Base-by-base conservation (phyloP, 2,329 filamentous ascomycete genomes). In the Clonostachys byssicola region DNA sequence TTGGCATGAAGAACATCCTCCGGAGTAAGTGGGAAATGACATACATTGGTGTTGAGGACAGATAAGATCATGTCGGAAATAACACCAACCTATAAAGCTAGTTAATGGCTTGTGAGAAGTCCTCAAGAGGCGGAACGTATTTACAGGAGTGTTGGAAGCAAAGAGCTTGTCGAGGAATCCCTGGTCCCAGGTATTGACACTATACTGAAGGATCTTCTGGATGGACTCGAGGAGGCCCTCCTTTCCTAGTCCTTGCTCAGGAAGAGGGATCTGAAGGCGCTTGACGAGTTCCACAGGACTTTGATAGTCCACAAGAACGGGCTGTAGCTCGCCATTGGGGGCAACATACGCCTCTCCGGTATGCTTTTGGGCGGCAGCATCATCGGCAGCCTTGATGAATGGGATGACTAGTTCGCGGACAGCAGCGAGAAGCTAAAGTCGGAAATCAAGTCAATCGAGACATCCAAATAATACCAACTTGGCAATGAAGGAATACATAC, bases 141-240 rank as follows among this genome's bases (percentile, higher is more conserved):
- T 67, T 60, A 86, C 85, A 40, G 92, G 86, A 60, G 94, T 94
- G 38, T 89, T 95, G 53, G 86, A 86, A n/a, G 88, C 83, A 66
- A 96, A 97, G 16, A 97, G 75, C 71, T 99, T 97, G 69, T 96
- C 92, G 60, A 97, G 70, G 67, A 97, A 99, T 12, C 92, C 92
- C 67, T 96, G 92, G 60, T 95, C 88, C 89, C 92, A 97, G n/a
- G 92, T 96, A 69, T 99, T 99, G 60, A 97, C 92, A 60, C 88
- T 94, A 66, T 95, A 91, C 53, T 81, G 77, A 40, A 97, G 74
- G 17, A 96, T 75, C 50, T 83, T 79, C 54, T 83, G 72, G 42
- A 95, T 77, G 4, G 81, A 81, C 34, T 82, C 75, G 30, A 96
- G 71, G 34, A 96, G 71, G 0, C 92, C 92, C 40, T 88, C 80